These are phyloP conservation scores for Apiotrichum laibachii DNA, from an alignment of 1,284 basidiomycete species.

Conservation along the genomic window DNA sequence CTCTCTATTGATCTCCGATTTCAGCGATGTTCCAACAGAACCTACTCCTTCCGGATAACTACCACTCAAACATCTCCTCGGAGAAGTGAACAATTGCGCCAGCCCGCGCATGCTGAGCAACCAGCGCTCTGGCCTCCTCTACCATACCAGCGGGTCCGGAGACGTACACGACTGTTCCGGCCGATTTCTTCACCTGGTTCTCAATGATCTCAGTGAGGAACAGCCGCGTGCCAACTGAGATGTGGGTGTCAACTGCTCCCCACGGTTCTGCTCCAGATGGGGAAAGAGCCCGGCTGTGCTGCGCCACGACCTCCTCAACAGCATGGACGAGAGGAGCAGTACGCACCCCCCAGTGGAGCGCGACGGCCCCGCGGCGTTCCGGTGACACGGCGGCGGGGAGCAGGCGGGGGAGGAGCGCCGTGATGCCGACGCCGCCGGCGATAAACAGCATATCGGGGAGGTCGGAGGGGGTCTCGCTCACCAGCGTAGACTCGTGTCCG, in stretches of 20 bases:
- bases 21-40: too few relatives aligned
- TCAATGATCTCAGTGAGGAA: not conserved
- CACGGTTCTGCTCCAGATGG: not conserved
- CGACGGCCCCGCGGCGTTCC: not conserved
- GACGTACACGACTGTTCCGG: too few relatives aligned
- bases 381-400: too few relatives aligned
- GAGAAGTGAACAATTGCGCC: too few relatives aligned
- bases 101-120: too few relatives aligned
- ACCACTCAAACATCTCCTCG: too few relatives aligned
- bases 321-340: not conserved
- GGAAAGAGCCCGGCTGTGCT: not conserved
- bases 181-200: not conserved
- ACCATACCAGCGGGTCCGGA: too few relatives aligned
- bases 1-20: too few relatives aligned
- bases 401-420: conserved; percentile 24
- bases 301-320: not conserved
- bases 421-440: conserved; percentile 36
- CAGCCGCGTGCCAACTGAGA: not conserved
- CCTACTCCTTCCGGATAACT: too few relatives aligned
- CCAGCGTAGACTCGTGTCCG: conserved; percentile 17
- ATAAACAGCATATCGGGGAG: conserved; percentile 19
- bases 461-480: conserved; percentile 20
- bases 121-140: too few relatives aligned
- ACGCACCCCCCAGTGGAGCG: not conserved
- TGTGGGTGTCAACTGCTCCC: not conserved